Base-by-base conservation (phyloP, 1,284 basidiomycete species). In the Stereum hirsutum region DNA sequence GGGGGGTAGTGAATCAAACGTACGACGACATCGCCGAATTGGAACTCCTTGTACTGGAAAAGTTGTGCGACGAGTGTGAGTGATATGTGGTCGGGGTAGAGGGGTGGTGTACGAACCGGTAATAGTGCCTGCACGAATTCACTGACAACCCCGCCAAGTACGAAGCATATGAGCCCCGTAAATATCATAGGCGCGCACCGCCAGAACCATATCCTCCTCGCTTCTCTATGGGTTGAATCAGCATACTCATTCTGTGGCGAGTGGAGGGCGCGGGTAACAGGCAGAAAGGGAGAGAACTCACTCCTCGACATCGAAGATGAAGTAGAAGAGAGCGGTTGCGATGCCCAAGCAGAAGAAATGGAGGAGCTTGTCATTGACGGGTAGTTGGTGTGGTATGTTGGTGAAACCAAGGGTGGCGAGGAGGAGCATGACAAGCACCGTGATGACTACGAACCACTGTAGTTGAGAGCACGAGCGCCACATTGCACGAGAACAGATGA, bases 251-350 rank as follows among this genome's bases (percentile, higher is more conserved):
- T n/a, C n/a, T n/a, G n/a, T n/a, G n/a, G n/a, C n/a, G n/a, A n/a
- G n/a, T n/a, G n/a, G n/a, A n/a, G n/a, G n/a, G n/a, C n/a, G n/a
- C n/a, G n/a, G n/a, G n/a, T n/a, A n/a, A n/a, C n/a, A n/a, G n/a
- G n/a, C n/a, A n/a, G n/a, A n/a, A n/a, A 33, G 31, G 3, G 15
- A 17, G 14, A 25, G 35, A 17, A 64, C 81, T 55, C 53, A 87
- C 79, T 93, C 88, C 50, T 93, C 89, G 10, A 92, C 81, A 52
- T 90, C 88, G 46, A 88, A 78, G 39, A 92, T 89, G 55, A 88
- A 86, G 60, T 90, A 94, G 61, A 92, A 92, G 5, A 90, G 72
- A 5, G 65, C 78, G 0, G 89, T 91, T 0, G 89, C 87, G 24
- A 86, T 49, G 46, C 70, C 70, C 52, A 95, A 83, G 59, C 87